These are phyloP conservation scores for Erodium chrysanthum DNA, from an alignment of 441 rosid species.

Conservation along the genomic window DNA sequence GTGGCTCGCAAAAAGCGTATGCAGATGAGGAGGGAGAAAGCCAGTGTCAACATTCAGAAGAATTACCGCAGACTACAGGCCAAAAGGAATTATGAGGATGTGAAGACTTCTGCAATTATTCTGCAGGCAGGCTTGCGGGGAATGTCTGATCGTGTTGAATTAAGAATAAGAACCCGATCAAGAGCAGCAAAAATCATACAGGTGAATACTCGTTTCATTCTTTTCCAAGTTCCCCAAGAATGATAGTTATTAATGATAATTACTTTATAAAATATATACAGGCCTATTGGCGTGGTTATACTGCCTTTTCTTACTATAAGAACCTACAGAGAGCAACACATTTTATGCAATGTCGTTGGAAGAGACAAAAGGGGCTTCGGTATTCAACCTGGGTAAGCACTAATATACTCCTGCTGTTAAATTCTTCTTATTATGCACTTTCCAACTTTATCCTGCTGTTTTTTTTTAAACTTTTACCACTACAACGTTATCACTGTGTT, in stretches of 20 bases:
- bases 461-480: background rate
- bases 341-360: constrained; percentile 79
- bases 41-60: constrained; percentile 81
- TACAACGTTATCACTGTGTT: background rate
- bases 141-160: constrained; percentile 64
- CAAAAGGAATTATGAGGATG: constrained; percentile 49
- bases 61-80: constrained; percentile 44
- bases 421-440: background rate
- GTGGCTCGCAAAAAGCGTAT: constrained; percentile 38
- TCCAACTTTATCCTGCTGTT: background rate
- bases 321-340: constrained; percentile 63
- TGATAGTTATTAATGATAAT: constrained; percentile 12
- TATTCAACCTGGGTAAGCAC: constrained; percentile 78
- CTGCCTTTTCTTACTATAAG: constrained; percentile 49
- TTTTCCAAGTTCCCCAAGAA: constrained; percentile 18
- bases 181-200: constrained; percentile 76
- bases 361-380: constrained; percentile 76
- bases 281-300: constrained; percentile 80
- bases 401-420: background rate
- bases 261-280: constrained; percentile 26
- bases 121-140: constrained; percentile 75
- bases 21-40: constrained; percentile 51
- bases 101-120: constrained; percentile 45
- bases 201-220: constrained; percentile 32
- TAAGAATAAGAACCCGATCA: constrained; percentile 56